Conservation (phyloP, 495 filamentous ascomycete genomes). For the Rhypophila decipiens region DNA sequence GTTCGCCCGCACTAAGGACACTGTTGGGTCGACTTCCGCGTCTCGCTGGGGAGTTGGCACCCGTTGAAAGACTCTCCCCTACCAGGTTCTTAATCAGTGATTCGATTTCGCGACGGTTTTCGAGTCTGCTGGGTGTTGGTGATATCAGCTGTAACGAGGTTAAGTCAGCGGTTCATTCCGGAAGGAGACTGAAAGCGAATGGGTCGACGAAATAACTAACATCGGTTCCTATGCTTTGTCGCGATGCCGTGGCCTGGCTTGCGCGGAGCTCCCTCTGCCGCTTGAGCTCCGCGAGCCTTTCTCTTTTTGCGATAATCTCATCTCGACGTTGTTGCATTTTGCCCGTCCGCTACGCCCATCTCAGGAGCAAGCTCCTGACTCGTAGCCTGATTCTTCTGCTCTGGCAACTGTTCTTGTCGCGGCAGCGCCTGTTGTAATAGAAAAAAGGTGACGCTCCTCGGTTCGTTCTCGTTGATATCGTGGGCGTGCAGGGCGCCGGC, state of each 20-base stretch:
- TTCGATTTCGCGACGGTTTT: slow-evolving; percentile 75
- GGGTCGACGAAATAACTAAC: slow-evolving; percentile 29
- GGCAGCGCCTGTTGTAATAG: too few species aligned
- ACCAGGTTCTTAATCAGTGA: slow-evolving; percentile 71
- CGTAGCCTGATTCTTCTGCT: too few species aligned
- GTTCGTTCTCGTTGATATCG: too few species aligned
- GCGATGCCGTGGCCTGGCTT: slow-evolving; percentile 56
- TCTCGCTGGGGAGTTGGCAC: slow-evolving; percentile 52
- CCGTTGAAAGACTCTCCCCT: slow-evolving; percentile 66
- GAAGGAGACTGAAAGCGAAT: background rate
- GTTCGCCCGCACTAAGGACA: slow-evolving; percentile 65
- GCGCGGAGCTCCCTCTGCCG: slow-evolving; percentile 77
- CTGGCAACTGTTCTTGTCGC: too few species aligned
- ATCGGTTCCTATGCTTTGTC: slow-evolving; percentile 54
- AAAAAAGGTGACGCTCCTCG: too few species aligned
- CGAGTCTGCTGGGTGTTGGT: slow-evolving; percentile 61
- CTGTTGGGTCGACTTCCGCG: slow-evolving; percentile 79
- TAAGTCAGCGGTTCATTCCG: slow-evolving; percentile 2
- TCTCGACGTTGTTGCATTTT: slow-evolving; percentile 80
- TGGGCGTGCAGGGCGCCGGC: too few species aligned
- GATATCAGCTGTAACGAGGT: slow-evolving; percentile 52
- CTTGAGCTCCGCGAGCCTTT: slow-evolving; percentile 92
- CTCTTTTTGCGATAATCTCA: slow-evolving; percentile 90
- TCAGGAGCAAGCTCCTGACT: slow-evolving; percentile 9
- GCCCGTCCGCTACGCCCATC: slow-evolving; percentile 32